Base-by-base conservation (phyloP, 1,284 basidiomycete genomes). In the Pascua guehoae region DNA sequence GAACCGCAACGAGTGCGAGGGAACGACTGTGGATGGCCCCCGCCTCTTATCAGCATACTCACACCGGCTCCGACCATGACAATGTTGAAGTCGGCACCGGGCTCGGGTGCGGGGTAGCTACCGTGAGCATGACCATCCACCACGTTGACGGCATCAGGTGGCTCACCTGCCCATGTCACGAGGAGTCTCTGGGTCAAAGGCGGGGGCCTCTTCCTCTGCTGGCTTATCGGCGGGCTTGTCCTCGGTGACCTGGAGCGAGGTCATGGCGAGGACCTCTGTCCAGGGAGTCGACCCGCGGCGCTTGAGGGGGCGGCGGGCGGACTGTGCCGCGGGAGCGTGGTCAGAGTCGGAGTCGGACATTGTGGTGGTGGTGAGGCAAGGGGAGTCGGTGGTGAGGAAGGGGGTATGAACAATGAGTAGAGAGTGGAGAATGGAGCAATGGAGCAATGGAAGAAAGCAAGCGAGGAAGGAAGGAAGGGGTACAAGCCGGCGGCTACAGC, bases 31-130 rank as follows among this genome's bases (percentile, higher is more conserved):
- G 17, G 15, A 37, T 14, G 7, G 10, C 15, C 44, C n/a, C 15
- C 32, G 5, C 24, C 16, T 37, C 14, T 15, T 15, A 16, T 17
- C 38, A 11, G 42, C 17, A 2, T 7, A 71, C 75, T 74, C 53
- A 77, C 76, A 37, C 92, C 92, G 38, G 91, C 91, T 50, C 91
- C 91, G 66, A 95, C 82, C 76, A 93, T 92, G 71, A 93, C 85
- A 57, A 96, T 85, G 74, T 94, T 93, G 81, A 93, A 93, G 70
- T 86, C 81, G 65, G 85, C 83, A 49, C 76, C 77, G 2, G 77
- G 75, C 46, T 71, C 74, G 18, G 76, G 57, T 1, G 47, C 38
- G 14, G 47, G 47, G 17, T 49, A 49, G 38, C 47, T 49, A n/a
- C 38, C 14, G 36, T 47, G 15, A 47, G 46, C 46, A 12, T 8